Evolutionary conservation across 2,329 filamentous ascomycete species (phyloP), one percentile per base, ranked within the genome.

Genomic region (Pseudopyricularia javanii): DNA sequence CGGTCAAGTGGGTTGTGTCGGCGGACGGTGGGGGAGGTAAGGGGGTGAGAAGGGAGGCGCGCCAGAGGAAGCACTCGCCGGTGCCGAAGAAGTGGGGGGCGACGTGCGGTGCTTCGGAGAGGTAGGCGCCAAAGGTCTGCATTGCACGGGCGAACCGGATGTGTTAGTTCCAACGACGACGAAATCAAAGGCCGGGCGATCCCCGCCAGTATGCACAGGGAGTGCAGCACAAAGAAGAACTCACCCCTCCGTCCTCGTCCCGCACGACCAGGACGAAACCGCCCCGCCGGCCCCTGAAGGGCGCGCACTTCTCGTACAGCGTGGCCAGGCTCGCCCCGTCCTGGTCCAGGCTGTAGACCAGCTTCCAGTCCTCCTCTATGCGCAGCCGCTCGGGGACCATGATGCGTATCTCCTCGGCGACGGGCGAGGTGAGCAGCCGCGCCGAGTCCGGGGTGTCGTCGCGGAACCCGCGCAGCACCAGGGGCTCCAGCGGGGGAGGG

Each of bases 61-160:
- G 81, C 88, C 88, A 94, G 57, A 94, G 79, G 67, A 94, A 98
- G 69, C 91, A 97, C 68, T 98, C 93, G 61, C 93, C 93, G 12
- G 89, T 96, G 62, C 93, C 93, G 67, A 88, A 98, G 73, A 95
- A 98, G 57, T 91, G 86, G 2, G 88, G 71, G 1, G 82, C 74
- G 0, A 89, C 88, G 60, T 86, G 87, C 11, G 91, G 91, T 50
- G 86, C 76, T 65, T 98, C 91, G 51, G 89, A 94, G 52, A 97
- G 80, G 67, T 97, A 97, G 52, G 91, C 91, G 63, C 93, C 93
- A 65, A 98, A 98, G 43, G 89, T 78, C 79, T 85, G 57, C 28
- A 22, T 20, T 20, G 22, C 9, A 32, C 11, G 14, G 37, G 30
- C 11, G 28, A 7, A 26, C 43, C 17, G n/a, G 51, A n/a, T n/a